Base-by-base conservation (phyloP, 1,284 basidiomycete species). In the Meira nashicola region DNA sequence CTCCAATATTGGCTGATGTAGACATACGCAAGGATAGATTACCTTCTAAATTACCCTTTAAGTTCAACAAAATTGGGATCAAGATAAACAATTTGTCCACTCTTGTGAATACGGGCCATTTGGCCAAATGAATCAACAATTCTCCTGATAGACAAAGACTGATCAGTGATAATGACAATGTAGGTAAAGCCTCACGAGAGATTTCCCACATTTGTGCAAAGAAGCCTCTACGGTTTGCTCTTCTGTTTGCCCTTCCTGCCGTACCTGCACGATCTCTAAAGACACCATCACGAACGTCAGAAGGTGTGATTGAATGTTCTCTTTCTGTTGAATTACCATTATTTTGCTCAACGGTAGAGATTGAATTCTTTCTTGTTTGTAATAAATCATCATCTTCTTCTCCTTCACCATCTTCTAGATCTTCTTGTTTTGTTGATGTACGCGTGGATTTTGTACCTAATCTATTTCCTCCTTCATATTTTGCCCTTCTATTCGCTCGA, bases 21-120 rank as follows among this genome's bases (percentile, higher is more conserved):
- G 80, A 80, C 68, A 82, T 79, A 28, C 81, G 77, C 5, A 82
- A 79, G 7, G 80, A 80, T 1, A 82, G 85, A 66, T 92, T 93
- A 89, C 94, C 93, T 80, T 94, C 92, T 48, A 97, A 84, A 71
- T 96, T 96, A 15, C 94, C 94, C 77, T 96, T 96, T 64, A 98
- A 85, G 73, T 97, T 98, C 68, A 94, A 84, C 21, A 97, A 82
- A 68, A 95, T 92, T 11, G 94, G 93, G 8, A 96, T 87, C 59
- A 97, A 89, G 82, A 97, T 93, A 73, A 97, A 93, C 59, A 97
- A 86, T 78, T 98, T 93, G 82, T 96, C 89, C n/a, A 77, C 74
- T 56, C 56, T 57, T 12, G 56, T 51, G 54, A 33, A 52, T 48
- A 48, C 25, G 21, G 39, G 14, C 81, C 87, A 71, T 67, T 89